phyloP scores from a whole-genome alignment of 2,329 filamentous ascomycete species.

The Verticillium longisporum region DNA sequence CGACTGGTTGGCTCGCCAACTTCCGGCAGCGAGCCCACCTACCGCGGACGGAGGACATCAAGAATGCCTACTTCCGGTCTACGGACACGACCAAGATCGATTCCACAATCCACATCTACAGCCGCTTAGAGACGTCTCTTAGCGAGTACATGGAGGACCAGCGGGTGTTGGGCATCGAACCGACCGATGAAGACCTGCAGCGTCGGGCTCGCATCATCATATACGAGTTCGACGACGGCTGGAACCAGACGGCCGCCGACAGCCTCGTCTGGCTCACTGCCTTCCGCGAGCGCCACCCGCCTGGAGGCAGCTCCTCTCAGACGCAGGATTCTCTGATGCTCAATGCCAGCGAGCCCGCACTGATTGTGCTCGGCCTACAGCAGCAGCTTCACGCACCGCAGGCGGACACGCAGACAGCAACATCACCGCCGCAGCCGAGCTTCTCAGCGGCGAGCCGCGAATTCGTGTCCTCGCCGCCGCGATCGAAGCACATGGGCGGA shows the following conservation, averaged over 20 bases:
- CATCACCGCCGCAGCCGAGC: no score
- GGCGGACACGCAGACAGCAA: no score
- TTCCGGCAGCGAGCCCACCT: slow-evolving; percentile 52
- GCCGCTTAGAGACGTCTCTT: slow-evolving; percentile 48
- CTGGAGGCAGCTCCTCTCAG: not conserved
- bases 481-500: slow-evolving; percentile 4
- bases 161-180: slow-evolving; percentile 35
- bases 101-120: slow-evolving; percentile 53
- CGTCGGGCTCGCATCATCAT: slow-evolving; percentile 53
- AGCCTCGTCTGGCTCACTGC: slow-evolving; percentile 44
- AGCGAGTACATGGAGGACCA: slow-evolving; percentile 43
- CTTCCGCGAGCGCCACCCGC: slow-evolving; percentile 41
- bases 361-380: not conserved
- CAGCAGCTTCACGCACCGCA: no score
- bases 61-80: slow-evolving; percentile 38
- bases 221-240: slow-evolving; percentile 54
- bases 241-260: slow-evolving; percentile 58
- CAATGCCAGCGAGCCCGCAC: slow-evolving; percentile 2
- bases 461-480: not conserved
- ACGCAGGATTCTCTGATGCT: not conserved
- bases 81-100: slow-evolving; percentile 49
- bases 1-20: slow-evolving; percentile 45
- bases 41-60: slow-evolving; percentile 49
- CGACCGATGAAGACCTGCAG: slow-evolving; percentile 48
- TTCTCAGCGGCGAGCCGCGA: no score